These are phyloP conservation scores for Batrachochytrium dendrobatidis DNA, from an alignment of 371 early-diverging fungal species.

Conservation along the genomic window DNA sequence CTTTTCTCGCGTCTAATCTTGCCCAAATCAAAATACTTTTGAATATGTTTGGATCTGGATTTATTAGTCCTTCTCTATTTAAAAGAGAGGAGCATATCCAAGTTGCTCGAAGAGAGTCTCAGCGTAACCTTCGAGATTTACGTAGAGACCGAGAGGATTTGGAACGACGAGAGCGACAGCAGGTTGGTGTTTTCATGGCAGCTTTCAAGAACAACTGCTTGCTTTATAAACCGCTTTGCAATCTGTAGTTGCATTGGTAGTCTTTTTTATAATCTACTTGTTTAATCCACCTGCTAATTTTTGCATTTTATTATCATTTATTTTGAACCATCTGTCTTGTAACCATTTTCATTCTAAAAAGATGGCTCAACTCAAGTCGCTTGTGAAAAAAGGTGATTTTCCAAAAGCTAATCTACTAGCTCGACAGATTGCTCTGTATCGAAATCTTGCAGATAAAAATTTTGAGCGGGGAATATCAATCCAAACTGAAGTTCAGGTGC, in stretches of 20 bases:
- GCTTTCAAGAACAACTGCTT: background rate
- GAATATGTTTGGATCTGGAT: too few relatives aligned
- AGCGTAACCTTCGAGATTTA: conserved; percentile 23
- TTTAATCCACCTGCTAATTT: background rate
- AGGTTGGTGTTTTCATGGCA: conserved; percentile 13
- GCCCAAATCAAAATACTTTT: too few relatives aligned
- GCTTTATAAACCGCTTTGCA: too few relatives aligned
- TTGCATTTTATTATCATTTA: too few relatives aligned
- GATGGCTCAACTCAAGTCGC: conserved; percentile 24
- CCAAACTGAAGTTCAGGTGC: conserved; percentile 26
- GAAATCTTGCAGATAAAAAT: conserved; percentile 30
- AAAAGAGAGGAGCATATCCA: conserved; percentile 27
- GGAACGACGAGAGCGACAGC: conserved; percentile 31
- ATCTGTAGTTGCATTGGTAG: background rate
- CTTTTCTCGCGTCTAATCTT: too few relatives aligned
- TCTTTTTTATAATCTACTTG: background rate
- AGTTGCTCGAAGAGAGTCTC: conserved; percentile 24
- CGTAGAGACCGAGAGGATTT: conserved; percentile 27
- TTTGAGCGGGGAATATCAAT: conserved; percentile 31
- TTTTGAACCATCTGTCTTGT: too few relatives aligned
- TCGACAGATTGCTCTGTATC: conserved; percentile 27
- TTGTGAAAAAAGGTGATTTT: conserved; percentile 26
- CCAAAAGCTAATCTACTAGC: conserved; percentile 36
- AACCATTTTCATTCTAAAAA: background rate
- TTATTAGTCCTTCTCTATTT: conserved; percentile 12